A percentile compares a stretch with the other conserved stretches of the same genome.
phyloP scores from a whole-genome alignment of 805 yeast genomes.

The Lipomyces mesembrius region DNA sequence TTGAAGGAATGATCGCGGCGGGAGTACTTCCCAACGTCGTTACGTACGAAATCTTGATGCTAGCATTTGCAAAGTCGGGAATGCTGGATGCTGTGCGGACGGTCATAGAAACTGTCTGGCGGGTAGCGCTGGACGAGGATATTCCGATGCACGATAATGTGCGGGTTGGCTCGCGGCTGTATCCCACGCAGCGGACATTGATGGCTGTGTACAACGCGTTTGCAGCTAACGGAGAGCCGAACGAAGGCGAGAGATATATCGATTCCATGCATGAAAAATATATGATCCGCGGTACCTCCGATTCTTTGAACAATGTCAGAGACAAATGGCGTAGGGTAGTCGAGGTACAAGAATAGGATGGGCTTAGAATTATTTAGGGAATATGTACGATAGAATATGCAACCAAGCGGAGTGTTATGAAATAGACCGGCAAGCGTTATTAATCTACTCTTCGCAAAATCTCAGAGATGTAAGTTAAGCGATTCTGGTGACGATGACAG shows the following conservation, averaged over 20 bases:
- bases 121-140: conserved; percentile 23
- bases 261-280: conserved; percentile 15
- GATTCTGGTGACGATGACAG: no score
- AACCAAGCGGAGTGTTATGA: neutral
- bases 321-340: neutral
- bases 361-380: neutral
- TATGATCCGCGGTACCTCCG: conserved; percentile 1
- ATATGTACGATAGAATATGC: neutral
- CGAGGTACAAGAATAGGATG: neutral
- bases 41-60: conserved; percentile 45
- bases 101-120: conserved; percentile 43
- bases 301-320: neutral
- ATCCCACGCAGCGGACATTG: conserved; percentile 24
- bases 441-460: no score
- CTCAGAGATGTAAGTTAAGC: no score
- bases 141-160: neutral
- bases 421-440: neutral
- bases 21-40: conserved; percentile 43
- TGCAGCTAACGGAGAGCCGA: conserved; percentile 14
- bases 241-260: conserved; percentile 5
- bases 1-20: conserved; percentile 41
- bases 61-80: conserved; percentile 43
- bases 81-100: conserved; percentile 36
- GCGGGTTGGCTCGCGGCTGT: conserved; percentile 15
- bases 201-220: conserved; percentile 20